Base-by-base conservation (phyloP, 495 filamentous ascomycete genomes). In the Aspergillus bertholletiae region DNA sequence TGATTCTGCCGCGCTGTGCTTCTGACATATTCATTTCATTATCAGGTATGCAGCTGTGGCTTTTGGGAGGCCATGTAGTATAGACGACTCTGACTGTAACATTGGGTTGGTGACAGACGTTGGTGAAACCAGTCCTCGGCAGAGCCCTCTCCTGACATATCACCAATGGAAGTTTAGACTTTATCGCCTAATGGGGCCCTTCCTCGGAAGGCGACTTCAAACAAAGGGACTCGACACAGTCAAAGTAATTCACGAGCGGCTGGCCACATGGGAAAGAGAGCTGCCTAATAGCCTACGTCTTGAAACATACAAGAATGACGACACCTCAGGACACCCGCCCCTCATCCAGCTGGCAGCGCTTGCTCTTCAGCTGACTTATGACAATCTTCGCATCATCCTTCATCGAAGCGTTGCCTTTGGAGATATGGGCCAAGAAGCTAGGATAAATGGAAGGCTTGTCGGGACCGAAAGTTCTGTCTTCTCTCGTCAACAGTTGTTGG, bases 381-480 rank as follows among this genome's bases (percentile, higher is more conserved):
- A 46, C 27, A 46, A 26, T 46, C 18, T 46, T 24, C 44, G 24
- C 12, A 46, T 46, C 27, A 46, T 46, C 44, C 44, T 46, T 15
- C 44, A 46, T 15, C 7, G 44, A 3, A 46, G 44, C 44, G 44
- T 24, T 46, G 44, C 44, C 3, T 46, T 46, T 46, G 44, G 44
- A 9, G 44, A 24, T 24, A 21, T 23, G 3, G 44, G 24, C 24
- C 44, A 24, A 13, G 44, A 24, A 46, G 20, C n/a, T 15, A 7
- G 27, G 24, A 5, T 24, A 15, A 26, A 21, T 2, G 23, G 44
- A 3, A 15, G 44, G 7, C 12, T 15, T 13, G 24, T 24, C 21
- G 7, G 3, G 23, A 13, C 20, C 21, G 24, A 46, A 32, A 32
- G 13, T 32, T 32, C 30, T 2, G 9, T 12, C 18, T 46, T 26